Base-by-base conservation (phyloP, 345 rosid genomes). In the Turnera subulata region DNA sequence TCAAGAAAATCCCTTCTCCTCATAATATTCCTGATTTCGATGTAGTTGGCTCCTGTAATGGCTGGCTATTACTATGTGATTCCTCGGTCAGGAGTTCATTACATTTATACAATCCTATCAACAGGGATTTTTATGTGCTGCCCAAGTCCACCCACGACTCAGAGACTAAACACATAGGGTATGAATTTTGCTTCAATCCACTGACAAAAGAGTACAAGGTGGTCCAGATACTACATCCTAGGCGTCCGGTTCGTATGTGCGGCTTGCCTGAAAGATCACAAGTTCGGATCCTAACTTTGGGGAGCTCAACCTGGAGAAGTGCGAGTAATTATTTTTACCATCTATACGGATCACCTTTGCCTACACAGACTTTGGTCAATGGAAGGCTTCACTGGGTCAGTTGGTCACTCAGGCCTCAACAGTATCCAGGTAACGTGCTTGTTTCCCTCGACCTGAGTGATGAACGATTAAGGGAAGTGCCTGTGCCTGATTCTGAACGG, bases 151-250 rank as follows among this genome's bases (percentile, higher is more conserved):
- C 37, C 40, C 64, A 70, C 58, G 63, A 67, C 38, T 68, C 68
- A 1, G 15, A 40, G n/a, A n/a, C n/a, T 12, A 74, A 82, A 16
- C 78, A 74, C 56, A 82, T 72, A 55, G 80, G 80, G 6, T 80
- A 78, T n/a, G 95, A 86, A 23, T 86, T 78, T 15, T 90, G 91
- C 11, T 82, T 75, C 46, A 77, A 78, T 56, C 79, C 75, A 1
- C 42, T 10, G 14, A 73, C 76, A 16, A 77, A 78, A 19, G 74
- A 75, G 37, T 82, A 73, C 78, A 86, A 86, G 73, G 84, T 86
- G 4, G 65, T 86, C 26, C 78, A 61, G 33, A 17, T 55, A 24
- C 23, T 58, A n/a, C 24, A 47, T 4, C 16, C 39, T 18, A 4
- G 42, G 14, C 26, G 1, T 1, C 15, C 5, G 17, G 5, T 5